Evolutionary conservation across 2,329 filamentous ascomycete species (phyloP).

Genomic region (Didymella glomerata): DNA sequence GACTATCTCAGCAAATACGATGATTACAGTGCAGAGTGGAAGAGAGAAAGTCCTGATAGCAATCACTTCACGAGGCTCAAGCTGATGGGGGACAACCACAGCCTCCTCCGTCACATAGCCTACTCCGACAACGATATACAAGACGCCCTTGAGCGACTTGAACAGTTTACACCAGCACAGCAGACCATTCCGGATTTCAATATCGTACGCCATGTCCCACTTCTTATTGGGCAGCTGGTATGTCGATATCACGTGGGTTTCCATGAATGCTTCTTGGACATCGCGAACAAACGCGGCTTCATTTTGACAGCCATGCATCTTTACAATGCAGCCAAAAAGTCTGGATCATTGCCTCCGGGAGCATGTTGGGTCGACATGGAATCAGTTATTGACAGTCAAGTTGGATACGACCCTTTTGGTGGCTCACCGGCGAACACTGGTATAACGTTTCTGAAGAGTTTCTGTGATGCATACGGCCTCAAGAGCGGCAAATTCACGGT

Average conservation of each 20-base stretch:
- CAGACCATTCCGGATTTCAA: constrained; percentile 1
- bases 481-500: constrained; percentile 1
- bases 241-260: neutral
- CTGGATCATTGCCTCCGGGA: neutral
- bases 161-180: neutral
- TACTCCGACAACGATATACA: neutral
- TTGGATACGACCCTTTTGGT: neutral
- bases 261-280: constrained; percentile 2
- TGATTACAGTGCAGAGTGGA: neutral
- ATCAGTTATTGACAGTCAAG: constrained; percentile 13
- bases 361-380: constrained; percentile 19
- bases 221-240: constrained; percentile 9
- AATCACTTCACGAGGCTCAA: neutral
- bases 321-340: constrained; percentile 17
- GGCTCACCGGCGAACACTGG: neutral
- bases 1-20: neutral
- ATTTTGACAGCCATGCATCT: constrained; percentile 16
- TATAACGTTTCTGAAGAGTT: neutral
- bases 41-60: neutral
- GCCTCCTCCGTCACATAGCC: neutral
- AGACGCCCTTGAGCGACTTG: neutral
- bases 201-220: constrained; percentile 8
- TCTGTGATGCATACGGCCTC: constrained; percentile 16
- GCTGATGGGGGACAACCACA: neutral
- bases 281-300: constrained; percentile 4